Conservation (phyloP, 768 basidiomycete species). For the Bullera alba region DNA sequence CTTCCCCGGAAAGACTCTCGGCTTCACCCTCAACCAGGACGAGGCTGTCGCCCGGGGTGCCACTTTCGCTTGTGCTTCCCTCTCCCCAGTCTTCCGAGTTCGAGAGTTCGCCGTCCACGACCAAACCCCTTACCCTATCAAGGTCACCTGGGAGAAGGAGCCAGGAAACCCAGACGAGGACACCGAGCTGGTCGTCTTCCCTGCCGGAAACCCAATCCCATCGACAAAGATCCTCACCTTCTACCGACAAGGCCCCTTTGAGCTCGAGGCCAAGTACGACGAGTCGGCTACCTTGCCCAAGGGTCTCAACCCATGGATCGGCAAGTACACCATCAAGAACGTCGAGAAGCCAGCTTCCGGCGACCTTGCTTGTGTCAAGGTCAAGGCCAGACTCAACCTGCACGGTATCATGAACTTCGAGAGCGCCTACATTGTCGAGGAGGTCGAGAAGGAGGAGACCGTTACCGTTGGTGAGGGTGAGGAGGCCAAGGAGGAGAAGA, state of each 20-base stretch:
- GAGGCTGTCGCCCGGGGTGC: slow-evolving; percentile 94
- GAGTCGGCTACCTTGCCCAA: slow-evolving; percentile 62
- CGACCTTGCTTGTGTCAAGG: slow-evolving; percentile 74
- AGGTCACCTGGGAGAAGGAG: slow-evolving; percentile 73
- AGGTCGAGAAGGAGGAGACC: slow-evolving; percentile 62
- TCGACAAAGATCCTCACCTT: slow-evolving; percentile 94
- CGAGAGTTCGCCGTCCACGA: slow-evolving; percentile 88
- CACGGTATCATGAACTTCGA: slow-evolving; percentile 86
- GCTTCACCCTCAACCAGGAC: slow-evolving; percentile 92
- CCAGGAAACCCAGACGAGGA: slow-evolving; percentile 73
- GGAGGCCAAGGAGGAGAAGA: slow-evolving; percentile 51
- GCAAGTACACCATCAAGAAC: slow-evolving; percentile 70
- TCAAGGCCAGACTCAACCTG: slow-evolving; percentile 79
- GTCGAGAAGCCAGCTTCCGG: slow-evolving; percentile 63
- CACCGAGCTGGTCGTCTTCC: slow-evolving; percentile 85
- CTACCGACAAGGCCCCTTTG: slow-evolving; percentile 81
- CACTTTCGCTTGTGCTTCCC: slow-evolving; percentile 93
- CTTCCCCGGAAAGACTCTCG: slow-evolving; percentile 76
- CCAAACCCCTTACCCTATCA: slow-evolving; percentile 79
- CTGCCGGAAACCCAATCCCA: slow-evolving; percentile 72
- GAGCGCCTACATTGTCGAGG: slow-evolving; percentile 66
- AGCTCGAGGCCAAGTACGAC: slow-evolving; percentile 77
- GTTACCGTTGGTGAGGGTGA: slow-evolving; percentile 63
- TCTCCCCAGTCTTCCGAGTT: slow-evolving; percentile 95
- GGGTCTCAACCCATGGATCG: slow-evolving; percentile 75